Percentiles rank a stretch among this genome's conserved stretches.
These are phyloP conservation scores for Backusella luteola DNA, from an alignment of 192 early-diverging fungal species.

Conservation along the genomic window DNA sequence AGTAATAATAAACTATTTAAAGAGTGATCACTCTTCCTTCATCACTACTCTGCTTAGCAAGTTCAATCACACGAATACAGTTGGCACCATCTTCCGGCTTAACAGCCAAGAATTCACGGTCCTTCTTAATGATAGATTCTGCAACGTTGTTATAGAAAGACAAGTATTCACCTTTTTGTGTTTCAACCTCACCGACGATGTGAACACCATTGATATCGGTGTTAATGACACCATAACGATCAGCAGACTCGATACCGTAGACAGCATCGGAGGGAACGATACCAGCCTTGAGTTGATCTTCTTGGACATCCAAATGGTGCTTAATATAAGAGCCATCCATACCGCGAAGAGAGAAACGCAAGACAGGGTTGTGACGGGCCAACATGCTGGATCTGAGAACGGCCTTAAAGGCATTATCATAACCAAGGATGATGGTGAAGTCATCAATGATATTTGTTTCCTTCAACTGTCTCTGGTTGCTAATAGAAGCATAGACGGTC, in stretches of 20 bases:
- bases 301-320: conserved; percentile 69
- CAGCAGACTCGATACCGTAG: conserved; percentile 57
- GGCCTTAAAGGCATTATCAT: conserved; percentile 58
- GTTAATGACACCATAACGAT: conserved; percentile 51
- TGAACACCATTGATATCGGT: conserved; percentile 47
- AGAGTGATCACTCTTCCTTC: conserved; percentile 49
- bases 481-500: conserved; percentile 55
- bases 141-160: conserved; percentile 67
- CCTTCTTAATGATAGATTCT: conserved; percentile 49
- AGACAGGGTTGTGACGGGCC: conserved; percentile 52
- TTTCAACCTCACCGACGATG: conserved; percentile 54
- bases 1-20: conserved; percentile 20
- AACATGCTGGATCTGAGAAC: conserved; percentile 68
- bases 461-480: conserved; percentile 63
- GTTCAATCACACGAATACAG: conserved; percentile 67
- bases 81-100: conserved; percentile 64
- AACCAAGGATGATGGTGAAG: conserved; percentile 63
- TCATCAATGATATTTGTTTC: conserved; percentile 56
- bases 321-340: conserved; percentile 68
- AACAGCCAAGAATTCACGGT: conserved; percentile 44
- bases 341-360: conserved; percentile 67
- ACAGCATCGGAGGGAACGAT: conserved; percentile 43
- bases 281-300: conserved; percentile 70
- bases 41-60: conserved; percentile 61
- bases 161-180: conserved; percentile 55